These are phyloP conservation scores for Isabelozyma rhagii DNA, from an alignment of 805 yeast species.

Conservation along the genomic window DNA sequence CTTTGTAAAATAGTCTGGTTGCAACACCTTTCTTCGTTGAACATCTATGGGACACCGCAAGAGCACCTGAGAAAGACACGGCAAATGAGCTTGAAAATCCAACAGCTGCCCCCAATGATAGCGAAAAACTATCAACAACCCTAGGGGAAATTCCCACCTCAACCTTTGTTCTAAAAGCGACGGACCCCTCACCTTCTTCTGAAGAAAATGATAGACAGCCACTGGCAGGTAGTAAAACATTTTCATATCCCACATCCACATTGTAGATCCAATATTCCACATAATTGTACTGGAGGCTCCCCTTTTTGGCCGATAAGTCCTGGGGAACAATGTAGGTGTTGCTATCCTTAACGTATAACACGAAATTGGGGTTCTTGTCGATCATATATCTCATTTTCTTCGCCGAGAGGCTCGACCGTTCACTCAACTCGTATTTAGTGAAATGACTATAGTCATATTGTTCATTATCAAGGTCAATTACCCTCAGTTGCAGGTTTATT, in stretches of 20 bases:
- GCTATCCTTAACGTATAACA: constrained; percentile 14
- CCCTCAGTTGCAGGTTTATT: background rate
- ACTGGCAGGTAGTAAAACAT: constrained; percentile 11
- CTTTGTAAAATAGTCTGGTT: constrained; percentile 14
- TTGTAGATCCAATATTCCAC: constrained; percentile 2
- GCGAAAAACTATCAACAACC: constrained; percentile 1
- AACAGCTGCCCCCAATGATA: constrained; percentile 3
- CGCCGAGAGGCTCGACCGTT: constrained; percentile 8
- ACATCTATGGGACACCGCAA: constrained; percentile 15
- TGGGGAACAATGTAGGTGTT: constrained; percentile 13
- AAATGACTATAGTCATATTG: background rate
- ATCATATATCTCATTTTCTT: constrained; percentile 8
- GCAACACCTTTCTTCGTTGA: constrained; percentile 9
- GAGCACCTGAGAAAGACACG: constrained; percentile 5
- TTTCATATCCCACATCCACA: background rate
- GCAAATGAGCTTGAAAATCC: constrained; percentile 1
- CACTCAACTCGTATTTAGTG: constrained; percentile 2
- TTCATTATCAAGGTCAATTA: background rate
- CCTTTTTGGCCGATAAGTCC: background rate
- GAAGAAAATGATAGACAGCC: constrained; percentile 8
- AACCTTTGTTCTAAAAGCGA: constrained; percentile 4
- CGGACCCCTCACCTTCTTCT: constrained; percentile 7
- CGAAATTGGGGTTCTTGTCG: constrained; percentile 7
- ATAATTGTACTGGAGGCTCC: background rate
- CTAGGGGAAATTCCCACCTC: constrained; percentile 4